Conservation (phyloP, 106 monocot species). For the Platanthera zijinensis region DNA sequence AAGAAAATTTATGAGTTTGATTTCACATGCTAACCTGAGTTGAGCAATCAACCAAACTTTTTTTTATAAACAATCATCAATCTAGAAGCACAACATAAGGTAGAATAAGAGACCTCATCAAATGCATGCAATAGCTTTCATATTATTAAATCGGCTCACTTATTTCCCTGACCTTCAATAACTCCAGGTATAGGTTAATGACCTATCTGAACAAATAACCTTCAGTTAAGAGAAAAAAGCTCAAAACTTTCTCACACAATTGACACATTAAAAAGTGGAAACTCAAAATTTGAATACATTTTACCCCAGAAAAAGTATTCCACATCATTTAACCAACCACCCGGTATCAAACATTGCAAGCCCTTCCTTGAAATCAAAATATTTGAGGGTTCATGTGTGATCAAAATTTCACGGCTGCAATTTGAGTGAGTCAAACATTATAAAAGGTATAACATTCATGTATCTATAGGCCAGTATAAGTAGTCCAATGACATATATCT, state of each 20-base stretch:
- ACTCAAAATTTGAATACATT: neutral
- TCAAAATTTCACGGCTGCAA: constrained; percentile 40
- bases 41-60: too few relatives aligned
- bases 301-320: constrained; percentile 19
- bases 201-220: constrained; percentile 39
- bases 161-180: constrained; percentile 88
- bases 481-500: neutral
- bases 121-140: neutral
- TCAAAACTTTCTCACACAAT: neutral
- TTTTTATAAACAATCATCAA: too few relatives aligned
- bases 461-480: neutral
- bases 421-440: neutral
- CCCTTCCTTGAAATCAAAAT: constrained; percentile 76
- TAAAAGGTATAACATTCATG: neutral
- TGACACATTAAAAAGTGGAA: neutral
- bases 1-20: too few relatives aligned
- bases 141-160: constrained; percentile 35
- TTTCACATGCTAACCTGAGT: too few relatives aligned
- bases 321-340: constrained; percentile 96
- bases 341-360: constrained; percentile 61
- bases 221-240: neutral
- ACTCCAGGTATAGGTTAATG: constrained; percentile 87
- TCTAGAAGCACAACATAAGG: too few relatives aligned
- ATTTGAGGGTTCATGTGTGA: constrained; percentile 60
- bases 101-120: neutral